These are phyloP conservation scores for Arabidopsis hybrid DNA, from an alignment of 441 rosid genomes.

Conservation along the genomic window DNA sequence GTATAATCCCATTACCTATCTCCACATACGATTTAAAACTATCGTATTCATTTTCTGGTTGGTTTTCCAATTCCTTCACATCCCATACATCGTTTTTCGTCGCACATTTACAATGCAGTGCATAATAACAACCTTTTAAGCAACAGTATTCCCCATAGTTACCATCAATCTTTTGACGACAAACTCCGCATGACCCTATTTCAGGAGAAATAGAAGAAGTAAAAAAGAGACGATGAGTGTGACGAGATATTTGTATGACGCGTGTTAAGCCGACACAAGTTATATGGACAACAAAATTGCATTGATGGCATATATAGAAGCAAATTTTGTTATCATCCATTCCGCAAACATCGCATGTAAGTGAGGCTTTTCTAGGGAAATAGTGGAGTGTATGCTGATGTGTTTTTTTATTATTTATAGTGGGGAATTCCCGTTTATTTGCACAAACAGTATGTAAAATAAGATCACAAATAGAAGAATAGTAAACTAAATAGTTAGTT, in stretches of 20 bases:
- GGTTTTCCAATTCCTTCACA: background rate
- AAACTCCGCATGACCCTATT: constrained; percentile 15
- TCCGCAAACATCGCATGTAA: constrained; percentile 42
- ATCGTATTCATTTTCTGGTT: background rate
- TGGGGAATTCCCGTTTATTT: background rate
- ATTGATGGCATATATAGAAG: constrained; percentile 46
- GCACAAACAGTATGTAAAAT: background rate
- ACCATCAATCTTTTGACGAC: background rate
- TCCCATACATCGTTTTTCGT: background rate
- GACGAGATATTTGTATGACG: constrained; percentile 22
- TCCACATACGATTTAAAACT: background rate
- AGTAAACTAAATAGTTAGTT: background rate
- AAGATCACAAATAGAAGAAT: background rate
- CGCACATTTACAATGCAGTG: constrained; percentile 22
- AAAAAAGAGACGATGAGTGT: constrained; percentile 15
- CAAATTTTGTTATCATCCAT: background rate
- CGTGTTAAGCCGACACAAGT: constrained; percentile 14
- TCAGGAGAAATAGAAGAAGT: background rate
- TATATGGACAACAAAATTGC: constrained; percentile 25
- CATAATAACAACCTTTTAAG: constrained; percentile 3
- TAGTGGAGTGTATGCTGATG: constrained; percentile 27
- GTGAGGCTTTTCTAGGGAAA: background rate
- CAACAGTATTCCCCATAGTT: constrained; percentile 22
- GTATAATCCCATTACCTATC: constrained; percentile 1
- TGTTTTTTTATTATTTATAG: background rate